Conservation (phyloP, 345 rosid genomes). For the Mercurialis annua region DNA sequence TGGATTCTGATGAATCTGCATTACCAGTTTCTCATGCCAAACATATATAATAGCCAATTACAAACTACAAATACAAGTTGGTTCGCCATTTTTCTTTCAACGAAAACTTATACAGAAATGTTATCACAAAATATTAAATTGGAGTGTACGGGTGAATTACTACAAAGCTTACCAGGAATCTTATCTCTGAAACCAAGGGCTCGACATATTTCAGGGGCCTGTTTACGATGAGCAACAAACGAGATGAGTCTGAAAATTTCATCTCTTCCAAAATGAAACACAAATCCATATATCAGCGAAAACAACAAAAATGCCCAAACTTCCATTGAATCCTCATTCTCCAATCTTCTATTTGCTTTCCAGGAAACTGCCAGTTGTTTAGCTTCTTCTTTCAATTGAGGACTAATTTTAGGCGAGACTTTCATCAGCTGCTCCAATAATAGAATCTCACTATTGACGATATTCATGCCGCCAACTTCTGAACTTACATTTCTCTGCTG, state of each 20-base stretch:
- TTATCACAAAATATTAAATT: too few species aligned
- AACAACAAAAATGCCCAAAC: slow-evolving; percentile 37
- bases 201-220: slow-evolving; percentile 28
- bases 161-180: slow-evolving; percentile 28
- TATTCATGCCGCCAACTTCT: slow-evolving; percentile 22
- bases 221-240: slow-evolving; percentile 18
- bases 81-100: neutral
- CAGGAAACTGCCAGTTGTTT: slow-evolving; percentile 30
- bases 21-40: neutral
- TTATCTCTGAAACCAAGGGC: slow-evolving; percentile 28
- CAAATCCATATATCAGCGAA: slow-evolving; percentile 36
- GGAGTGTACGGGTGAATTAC: neutral
- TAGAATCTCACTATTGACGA: slow-evolving; percentile 15
- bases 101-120: neutral
- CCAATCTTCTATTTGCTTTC: slow-evolving; percentile 27
- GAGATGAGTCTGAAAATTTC: slow-evolving; percentile 28
- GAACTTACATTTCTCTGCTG: slow-evolving; percentile 6
- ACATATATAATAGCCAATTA: too few species aligned
- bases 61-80: too few species aligned
- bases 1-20: too few species aligned
- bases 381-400: slow-evolving; percentile 27
- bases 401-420: slow-evolving; percentile 21
- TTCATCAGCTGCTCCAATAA: slow-evolving; percentile 34
- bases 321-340: slow-evolving; percentile 20
- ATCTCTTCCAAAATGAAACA: slow-evolving; percentile 15